Evolutionary conservation across 2,329 filamentous ascomycete genomes (phyloP).

Genomic region (Calonectria hongkongensis): DNA sequence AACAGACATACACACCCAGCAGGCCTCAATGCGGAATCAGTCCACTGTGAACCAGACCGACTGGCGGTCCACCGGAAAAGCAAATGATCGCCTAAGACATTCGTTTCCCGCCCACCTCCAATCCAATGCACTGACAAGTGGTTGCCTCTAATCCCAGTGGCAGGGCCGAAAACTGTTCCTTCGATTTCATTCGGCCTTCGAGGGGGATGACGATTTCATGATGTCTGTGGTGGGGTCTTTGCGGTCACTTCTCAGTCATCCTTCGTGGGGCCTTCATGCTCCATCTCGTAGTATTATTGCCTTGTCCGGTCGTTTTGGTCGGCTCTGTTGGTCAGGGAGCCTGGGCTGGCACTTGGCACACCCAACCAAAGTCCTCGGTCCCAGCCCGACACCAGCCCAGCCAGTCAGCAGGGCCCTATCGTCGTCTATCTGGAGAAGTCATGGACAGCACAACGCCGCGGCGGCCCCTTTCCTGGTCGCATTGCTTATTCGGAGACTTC

Average conservation of each 20-base stretch:
- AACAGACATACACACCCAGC: not conserved
- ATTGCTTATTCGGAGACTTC: constrained; percentile 50
- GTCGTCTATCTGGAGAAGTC: constrained; percentile 9
- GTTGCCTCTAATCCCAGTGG: not conserved
- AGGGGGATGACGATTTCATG: constrained; percentile 24
- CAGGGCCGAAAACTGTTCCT: not conserved
- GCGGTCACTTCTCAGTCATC: constrained; percentile 6
- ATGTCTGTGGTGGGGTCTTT: constrained; percentile 3
- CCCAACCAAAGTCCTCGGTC: constrained; percentile 1
- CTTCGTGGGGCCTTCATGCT: constrained; percentile 26
- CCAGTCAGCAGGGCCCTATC: not conserved
- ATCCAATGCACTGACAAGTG: constrained; percentile 20
- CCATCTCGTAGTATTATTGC: constrained; percentile 10
- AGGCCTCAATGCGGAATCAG: constrained; percentile 18
- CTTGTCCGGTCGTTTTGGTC: not conserved
- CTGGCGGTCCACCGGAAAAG: constrained; percentile 2
- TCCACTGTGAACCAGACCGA: constrained; percentile 17
- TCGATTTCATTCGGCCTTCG: not conserved
- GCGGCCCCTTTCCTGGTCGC: constrained; percentile 4
- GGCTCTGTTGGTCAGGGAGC: constrained; percentile 11
- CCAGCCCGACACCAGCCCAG: not conserved
- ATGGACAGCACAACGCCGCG: not conserved
- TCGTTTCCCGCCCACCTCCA: constrained; percentile 15
- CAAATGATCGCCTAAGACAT: constrained; percentile 23
- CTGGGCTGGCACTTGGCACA: constrained; percentile 4